Evolutionary conservation across 768 basidiomycete genomes (phyloP), one percentile per base, ranked within the genome.

Genomic region (Ramaria sp.): DNA sequence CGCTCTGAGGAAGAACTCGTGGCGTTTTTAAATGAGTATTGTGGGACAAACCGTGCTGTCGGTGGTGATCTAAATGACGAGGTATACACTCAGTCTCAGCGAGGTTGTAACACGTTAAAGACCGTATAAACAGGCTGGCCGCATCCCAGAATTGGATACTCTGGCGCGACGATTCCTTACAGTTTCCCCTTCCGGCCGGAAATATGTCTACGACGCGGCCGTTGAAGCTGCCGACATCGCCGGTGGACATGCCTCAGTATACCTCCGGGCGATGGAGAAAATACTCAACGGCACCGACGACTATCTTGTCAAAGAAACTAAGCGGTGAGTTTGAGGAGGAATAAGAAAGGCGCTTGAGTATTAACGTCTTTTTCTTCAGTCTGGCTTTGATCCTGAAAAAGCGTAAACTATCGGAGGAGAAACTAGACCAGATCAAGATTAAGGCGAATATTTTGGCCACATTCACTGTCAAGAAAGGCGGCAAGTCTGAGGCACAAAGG

Each of bases 361-460:
- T 68, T 27, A 41, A 60, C 60, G 15, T 52, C 7, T 9, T 31
- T 27, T 31, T 30, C 15, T 62, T 11, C 58, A 91, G 91, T n/a
- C 73, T 92, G 60, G 75, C 75, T 58, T 79, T 80, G 59, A 88
- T 95, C 64, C 76, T 94, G 58, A 71, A 73, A 64, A 95, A 93
- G 70, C 83, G 85, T 50, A 82, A 75, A n/a, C 73, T 97, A 43
- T 76, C 86, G 7, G 76, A 79, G 0, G 70, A 76, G 42, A 97
- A 98, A 72, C 71, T 93, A 43, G 96, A 99, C 67, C 92, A 97
- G 73, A 84, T 97, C 66, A 88, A 90, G 71, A 79, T 88, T 68
- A 97, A 95, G 74, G 78, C 81, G 54, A 98, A 98, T 73, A 80
- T 98, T 63, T 78, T 92, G 49, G 68, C 71, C 15, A 80, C 86